Conservation (phyloP, 306 rosid species). For the Elaeagnus macrophylla region DNA sequence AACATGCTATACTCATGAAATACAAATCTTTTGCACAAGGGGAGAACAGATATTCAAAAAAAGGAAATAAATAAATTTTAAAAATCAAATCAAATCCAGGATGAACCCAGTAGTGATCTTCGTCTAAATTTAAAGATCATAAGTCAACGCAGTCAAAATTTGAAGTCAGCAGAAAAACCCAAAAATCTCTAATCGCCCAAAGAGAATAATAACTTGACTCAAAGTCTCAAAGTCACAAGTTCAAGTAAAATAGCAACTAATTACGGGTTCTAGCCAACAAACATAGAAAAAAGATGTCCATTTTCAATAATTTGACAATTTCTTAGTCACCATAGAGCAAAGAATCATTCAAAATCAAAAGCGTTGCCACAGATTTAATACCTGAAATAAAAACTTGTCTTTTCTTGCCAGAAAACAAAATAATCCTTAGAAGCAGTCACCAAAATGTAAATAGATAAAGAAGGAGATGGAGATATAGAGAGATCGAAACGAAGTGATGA, state of each 20-base stretch:
- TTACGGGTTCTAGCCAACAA: too few relatives aligned
- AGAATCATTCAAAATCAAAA: background rate
- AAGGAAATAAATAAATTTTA: background rate
- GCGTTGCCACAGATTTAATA: background rate
- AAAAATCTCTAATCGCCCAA: background rate
- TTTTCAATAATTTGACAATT: too few relatives aligned
- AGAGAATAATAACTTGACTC: background rate
- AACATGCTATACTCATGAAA: background rate
- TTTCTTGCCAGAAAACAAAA: background rate
- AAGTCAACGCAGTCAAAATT: background rate
- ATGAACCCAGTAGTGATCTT: background rate
- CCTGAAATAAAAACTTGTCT: background rate
- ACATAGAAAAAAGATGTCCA: too few relatives aligned
- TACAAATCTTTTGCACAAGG: background rate
- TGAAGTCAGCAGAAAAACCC: background rate
- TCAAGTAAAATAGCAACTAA: background rate
- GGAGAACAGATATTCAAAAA: background rate
- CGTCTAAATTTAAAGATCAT: background rate
- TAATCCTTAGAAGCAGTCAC: background rate
- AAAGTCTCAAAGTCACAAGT: background rate
- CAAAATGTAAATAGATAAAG: background rate
- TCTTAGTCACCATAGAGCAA: too few relatives aligned
- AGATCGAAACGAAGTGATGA: background rate
- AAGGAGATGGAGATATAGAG: background rate
- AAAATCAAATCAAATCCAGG: background rate